phyloP scores from a whole-genome alignment of 257 asterid genomes.

The Euphrasia confusa region DNA sequence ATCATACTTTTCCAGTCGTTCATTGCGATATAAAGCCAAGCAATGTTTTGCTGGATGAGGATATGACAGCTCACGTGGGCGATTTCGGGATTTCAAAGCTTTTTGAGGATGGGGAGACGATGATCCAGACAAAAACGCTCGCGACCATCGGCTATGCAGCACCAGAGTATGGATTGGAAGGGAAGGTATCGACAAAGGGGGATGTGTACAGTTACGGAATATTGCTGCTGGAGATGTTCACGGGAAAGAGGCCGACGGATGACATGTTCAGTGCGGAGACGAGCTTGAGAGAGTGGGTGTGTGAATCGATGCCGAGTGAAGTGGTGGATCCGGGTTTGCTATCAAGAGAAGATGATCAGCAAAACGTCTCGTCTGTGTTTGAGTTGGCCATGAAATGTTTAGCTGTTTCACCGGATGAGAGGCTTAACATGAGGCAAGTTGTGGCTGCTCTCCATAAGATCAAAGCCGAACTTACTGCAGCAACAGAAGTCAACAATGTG shows the following conservation, averaged over 20 bases:
- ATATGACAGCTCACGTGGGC: background rate
- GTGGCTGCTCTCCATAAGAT: background rate
- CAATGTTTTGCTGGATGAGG: conserved; percentile 11
- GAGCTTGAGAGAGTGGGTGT: background rate
- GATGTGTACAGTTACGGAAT: conserved; percentile 8
- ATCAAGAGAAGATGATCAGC: background rate
- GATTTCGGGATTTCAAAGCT: conserved; percentile 6
- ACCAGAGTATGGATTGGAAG: conserved; percentile 9
- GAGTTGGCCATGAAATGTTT: background rate
- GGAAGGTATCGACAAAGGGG: background rate
- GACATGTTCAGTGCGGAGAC: background rate
- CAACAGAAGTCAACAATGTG: background rate
- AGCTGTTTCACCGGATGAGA: background rate
- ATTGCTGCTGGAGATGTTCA: background rate
- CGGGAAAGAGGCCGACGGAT: background rate
- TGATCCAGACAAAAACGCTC: background rate
- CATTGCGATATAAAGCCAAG: conserved; percentile 9
- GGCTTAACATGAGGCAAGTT: background rate
- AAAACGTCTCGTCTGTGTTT: background rate
- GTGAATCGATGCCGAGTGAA: background rate
- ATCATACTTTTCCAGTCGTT: background rate
- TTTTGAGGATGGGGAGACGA: background rate
- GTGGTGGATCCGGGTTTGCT: background rate
- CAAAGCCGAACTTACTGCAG: background rate
- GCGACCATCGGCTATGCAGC: conserved; percentile 7